phyloP scores from a whole-genome alignment of 495 filamentous ascomycete species.

The Penicillium antarcticum region DNA sequence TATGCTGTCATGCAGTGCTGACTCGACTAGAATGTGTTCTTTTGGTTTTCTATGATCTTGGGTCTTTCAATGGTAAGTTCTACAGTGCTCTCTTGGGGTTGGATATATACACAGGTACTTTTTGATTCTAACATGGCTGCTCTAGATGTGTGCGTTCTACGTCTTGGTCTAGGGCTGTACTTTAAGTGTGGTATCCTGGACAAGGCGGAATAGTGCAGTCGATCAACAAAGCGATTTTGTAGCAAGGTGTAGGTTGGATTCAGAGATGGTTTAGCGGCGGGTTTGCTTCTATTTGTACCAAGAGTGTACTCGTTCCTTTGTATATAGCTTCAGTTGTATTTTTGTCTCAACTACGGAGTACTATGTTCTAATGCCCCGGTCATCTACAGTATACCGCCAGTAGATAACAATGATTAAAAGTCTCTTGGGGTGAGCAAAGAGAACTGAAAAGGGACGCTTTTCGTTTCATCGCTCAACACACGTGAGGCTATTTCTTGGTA shows the following conservation, averaged over 20 bases:
- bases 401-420: too few relatives aligned
- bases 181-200: background rate
- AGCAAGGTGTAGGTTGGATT: background rate
- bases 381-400: too few relatives aligned
- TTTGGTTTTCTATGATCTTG: constrained; percentile 94
- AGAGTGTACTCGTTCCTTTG: background rate
- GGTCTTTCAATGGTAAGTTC: constrained; percentile 77
- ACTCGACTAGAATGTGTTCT: constrained; percentile 68
- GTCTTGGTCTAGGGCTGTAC: constrained; percentile 42
- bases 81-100: background rate
- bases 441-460: too few relatives aligned
- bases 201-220: background rate
- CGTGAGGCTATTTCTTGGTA: too few relatives aligned
- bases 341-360: background rate
- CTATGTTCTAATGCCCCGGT: too few relatives aligned
- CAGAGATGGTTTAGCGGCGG: background rate
- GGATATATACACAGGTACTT: background rate
- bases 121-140: constrained; percentile 7
- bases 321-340: background rate
- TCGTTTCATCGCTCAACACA: too few relatives aligned
- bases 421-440: too few relatives aligned
- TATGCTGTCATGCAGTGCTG: background rate
- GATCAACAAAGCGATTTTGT: too few relatives aligned
- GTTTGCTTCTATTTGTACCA: background rate
- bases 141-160: constrained; percentile 56